Conservation (phyloP, 495 filamentous ascomycete species). For the Hyaloscypha finlandica region DNA sequence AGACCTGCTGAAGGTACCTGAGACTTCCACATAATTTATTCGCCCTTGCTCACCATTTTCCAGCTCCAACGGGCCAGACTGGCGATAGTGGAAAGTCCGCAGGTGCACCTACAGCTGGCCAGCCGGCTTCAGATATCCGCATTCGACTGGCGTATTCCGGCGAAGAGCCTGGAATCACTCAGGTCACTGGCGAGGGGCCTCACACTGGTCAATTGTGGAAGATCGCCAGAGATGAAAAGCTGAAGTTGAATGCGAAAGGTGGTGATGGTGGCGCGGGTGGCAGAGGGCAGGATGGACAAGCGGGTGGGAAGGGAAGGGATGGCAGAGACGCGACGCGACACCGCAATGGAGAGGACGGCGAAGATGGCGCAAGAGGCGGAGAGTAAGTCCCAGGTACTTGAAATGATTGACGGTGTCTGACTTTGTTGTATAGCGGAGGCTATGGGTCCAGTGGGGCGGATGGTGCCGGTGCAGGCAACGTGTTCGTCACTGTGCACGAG, state of each 20-base stretch:
- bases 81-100: constrained; percentile 9
- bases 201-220: constrained; percentile 33
- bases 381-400: constrained; percentile 29
- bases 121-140: constrained; percentile 14
- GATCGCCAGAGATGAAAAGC: constrained; percentile 28
- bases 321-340: constrained; percentile 35
- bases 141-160: constrained; percentile 23
- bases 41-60: neutral
- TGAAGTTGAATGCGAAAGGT: constrained; percentile 36
- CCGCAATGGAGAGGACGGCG: constrained; percentile 35
- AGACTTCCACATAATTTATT: neutral
- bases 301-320: constrained; percentile 33
- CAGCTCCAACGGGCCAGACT: neutral
- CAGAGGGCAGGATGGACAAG: constrained; percentile 37
- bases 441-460: constrained; percentile 34
- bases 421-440: constrained; percentile 26
- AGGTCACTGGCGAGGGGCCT: constrained; percentile 27
- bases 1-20: constrained; percentile 4
- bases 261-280: constrained; percentile 41
- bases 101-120: constrained; percentile 10
- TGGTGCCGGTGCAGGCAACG: constrained; percentile 37
- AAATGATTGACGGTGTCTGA: neutral
- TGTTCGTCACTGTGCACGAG: constrained; percentile 35
- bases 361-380: constrained; percentile 34
- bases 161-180: constrained; percentile 18